Evolutionary conservation across 495 filamentous ascomycete genomes (phyloP), one percentile per base, ranked within the genome.

Genomic region (Umbilicaria muhlenbergii): DNA sequence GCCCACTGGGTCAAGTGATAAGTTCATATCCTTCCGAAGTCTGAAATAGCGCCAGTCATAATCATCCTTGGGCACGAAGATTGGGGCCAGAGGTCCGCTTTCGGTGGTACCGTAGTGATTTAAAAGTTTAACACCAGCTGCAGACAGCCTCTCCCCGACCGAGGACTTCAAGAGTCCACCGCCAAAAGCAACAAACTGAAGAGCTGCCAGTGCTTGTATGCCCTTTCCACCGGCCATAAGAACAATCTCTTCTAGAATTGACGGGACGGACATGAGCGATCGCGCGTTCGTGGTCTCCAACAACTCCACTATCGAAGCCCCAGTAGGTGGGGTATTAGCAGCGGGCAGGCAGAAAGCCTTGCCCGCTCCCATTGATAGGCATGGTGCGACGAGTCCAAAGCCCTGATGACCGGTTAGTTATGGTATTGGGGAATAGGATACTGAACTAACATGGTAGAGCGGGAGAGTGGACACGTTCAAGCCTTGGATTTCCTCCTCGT

Each of bases 211-310:
- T 8, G 40, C 47, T 2, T 43, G 14, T n/a, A 55, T 43, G n/a
- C 55, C 59, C 16, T 44, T 43, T n/a, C 42, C 39, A 14, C 51
- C 42, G 4, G 53, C 46, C 5, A 63, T 40, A 3, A 45, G 48
- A 6, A 56, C 24, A 6, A 69, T 56, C 5, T 70, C 67, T 28
- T 69, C 67, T 0, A 70, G 46, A n/a, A 69, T 65, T 0, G 53
- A 62, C 1, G 67, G 67, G 7, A 69, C 67, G 0, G 64, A 61
- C 61, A 70, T 67, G 15, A 70, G 44, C 3, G 63, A 63, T 14
- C 46, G 38, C 3, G 59, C 55, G 7, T 48, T 46, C 15, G 47
- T 45, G 3, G 18, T 40, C 13, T 48, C 32, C 24, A 66, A 35
- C 3, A 69, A 41, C 19, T 59, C 37, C 1, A 61, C 28, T 0